Base-by-base conservation (phyloP, 495 filamentous ascomycete species). In the Trichoderma virens region DNA sequence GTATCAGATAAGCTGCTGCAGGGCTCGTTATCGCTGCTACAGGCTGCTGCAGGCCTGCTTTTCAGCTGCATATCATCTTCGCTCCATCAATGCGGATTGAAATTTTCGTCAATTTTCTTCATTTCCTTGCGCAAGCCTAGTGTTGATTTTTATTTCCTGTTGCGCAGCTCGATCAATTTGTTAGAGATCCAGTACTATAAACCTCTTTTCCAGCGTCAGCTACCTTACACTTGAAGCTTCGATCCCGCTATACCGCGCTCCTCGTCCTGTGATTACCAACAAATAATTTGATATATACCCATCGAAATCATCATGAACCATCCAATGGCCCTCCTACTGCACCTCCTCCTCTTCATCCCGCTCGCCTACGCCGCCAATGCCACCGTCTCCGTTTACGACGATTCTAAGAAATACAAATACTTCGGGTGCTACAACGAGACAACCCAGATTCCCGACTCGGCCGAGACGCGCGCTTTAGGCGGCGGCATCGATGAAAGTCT, bases 381-480 rank as follows among this genome's bases (percentile, higher is more conserved):
- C 16, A 62, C 41, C 61, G 65, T 68, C 0, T n/a, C 41, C 3
- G 65, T 72, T 65, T 64, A 66, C 45, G 62, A 70, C 66, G 64
- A 66, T 11, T 69, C 67, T 45, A 51, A 64, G 0, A 45, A 62
- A 27, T 79, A 76, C 68, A 61, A 27, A 23, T 82, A 83, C 65
- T 47, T 66, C 3, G 81, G 81, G n/a, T 84, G 81, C 71, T 82
- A 71, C 65, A 79, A 80, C 61, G 80, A 84, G 67, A 79, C 78
- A 14, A 75, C 72, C 1, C 63, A 65, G 23, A n/a, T 75, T 0
- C 62, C 72, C 5, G 70, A 69, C 59, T 74, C 66, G 27, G 51
- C 65, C 54, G 72, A 72, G 11, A 41, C 20, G 18, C 66, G 71
- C 65, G 76, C 70, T 38, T 68, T 83, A 0, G 68, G 67, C 60